Evolutionary conservation across 2,329 filamentous ascomycete genomes (phyloP).

Genomic region (Epichloe sp.): DNA sequence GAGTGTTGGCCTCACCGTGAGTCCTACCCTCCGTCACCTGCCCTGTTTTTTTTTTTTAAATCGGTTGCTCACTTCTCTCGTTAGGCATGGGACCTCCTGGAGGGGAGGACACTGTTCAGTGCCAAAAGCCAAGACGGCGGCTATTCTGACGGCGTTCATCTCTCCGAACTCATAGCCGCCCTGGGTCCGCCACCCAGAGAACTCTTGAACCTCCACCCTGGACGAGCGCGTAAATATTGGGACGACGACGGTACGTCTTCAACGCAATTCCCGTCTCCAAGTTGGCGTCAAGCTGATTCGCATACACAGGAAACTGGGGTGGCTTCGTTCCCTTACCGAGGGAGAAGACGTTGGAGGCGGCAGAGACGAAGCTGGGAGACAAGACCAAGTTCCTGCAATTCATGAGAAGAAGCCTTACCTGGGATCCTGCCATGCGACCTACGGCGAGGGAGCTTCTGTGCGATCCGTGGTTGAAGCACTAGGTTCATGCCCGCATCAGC

Average conservation of each 20-base stretch:
- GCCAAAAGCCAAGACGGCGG: not conserved
- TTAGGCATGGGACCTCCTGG: not conserved
- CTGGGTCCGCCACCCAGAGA: not conserved
- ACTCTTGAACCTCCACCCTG: not conserved
- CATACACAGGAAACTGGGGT: not conserved
- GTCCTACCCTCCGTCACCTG: not conserved
- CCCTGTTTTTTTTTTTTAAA: too few species aligned
- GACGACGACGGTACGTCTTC: not conserved
- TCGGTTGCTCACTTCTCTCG: too few species aligned
- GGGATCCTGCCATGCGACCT: not conserved
- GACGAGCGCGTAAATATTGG: not conserved
- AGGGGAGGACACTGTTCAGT: not conserved
- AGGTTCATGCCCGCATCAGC: too few species aligned
- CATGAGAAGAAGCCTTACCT: not conserved
- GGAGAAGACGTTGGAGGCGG: not conserved
- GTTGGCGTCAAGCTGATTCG: not conserved
- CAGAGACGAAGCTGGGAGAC: not conserved
- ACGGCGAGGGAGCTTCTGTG: not conserved
- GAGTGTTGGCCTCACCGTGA: not conserved
- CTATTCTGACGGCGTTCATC: not conserved
- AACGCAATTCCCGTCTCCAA: not conserved
- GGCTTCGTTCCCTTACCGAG: not conserved
- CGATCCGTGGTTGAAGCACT: not conserved
- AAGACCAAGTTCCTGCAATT: not conserved
- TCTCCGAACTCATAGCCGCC: not conserved